Conservation (phyloP, 768 basidiomycete species). For the Trametes gibbosa region DNA sequence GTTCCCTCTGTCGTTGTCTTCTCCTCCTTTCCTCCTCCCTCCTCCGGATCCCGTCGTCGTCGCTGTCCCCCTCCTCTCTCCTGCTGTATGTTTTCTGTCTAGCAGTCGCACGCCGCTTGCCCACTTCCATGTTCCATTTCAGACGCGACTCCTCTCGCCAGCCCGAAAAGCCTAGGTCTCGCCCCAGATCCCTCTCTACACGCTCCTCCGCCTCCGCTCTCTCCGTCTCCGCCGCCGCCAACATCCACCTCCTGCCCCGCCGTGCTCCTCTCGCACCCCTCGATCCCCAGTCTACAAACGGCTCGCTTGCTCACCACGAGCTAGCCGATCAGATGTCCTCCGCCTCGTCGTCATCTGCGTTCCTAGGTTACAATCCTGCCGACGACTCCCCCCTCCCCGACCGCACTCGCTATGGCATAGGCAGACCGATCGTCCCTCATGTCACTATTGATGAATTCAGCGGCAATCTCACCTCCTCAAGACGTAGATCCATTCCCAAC, state of each 20-base stretch:
- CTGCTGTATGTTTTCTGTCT: conserved; percentile 2
- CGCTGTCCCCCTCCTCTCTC: conserved; percentile 5
- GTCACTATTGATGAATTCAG: conserved; percentile 18
- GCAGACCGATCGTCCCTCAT: conserved; percentile 25
- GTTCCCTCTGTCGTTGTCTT: background rate
- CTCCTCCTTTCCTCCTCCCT: background rate
- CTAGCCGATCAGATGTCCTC: conserved; percentile 29
- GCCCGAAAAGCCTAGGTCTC: conserved; percentile 15
- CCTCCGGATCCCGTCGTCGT: too few relatives aligned
- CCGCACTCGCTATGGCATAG: conserved; percentile 21
- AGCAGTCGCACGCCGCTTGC: background rate
- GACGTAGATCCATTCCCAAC: conserved; percentile 25
- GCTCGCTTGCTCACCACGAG: background rate
- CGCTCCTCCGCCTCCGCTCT: conserved; percentile 8
- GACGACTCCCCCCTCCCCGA: conserved; percentile 24
- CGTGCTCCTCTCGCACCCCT: conserved; percentile 29
- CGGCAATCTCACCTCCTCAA: conserved; percentile 15
- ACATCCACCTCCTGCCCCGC: conserved; percentile 13
- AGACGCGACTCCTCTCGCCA: conserved; percentile 15
- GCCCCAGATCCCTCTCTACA: conserved; percentile 12
- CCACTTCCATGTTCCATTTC: conserved; percentile 19
- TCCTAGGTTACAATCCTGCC: conserved; percentile 21
- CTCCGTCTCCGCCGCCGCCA: conserved; percentile 9
- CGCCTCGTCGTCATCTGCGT: conserved; percentile 22
- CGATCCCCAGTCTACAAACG: conserved; percentile 27